phyloP scores from a whole-genome alignment of 768 basidiomycete genomes.

The Xanthoconium stramineum region DNA sequence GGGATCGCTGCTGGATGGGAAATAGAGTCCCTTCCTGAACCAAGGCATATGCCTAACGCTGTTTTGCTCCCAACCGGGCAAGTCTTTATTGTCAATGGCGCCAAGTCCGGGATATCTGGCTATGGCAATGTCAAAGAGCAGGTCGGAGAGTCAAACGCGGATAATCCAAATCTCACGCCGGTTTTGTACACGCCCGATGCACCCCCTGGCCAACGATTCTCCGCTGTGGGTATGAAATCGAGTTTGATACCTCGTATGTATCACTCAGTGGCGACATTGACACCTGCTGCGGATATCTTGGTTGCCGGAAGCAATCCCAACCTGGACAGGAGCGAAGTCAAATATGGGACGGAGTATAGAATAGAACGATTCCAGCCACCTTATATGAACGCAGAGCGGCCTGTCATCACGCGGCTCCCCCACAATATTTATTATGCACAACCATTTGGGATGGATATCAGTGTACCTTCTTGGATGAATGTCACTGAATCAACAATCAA shows the following conservation, averaged over 20 bases:
- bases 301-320: conserved; percentile 85
- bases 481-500: conserved; percentile 42
- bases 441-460: conserved; percentile 44
- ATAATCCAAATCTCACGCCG: conserved; percentile 63
- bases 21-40: conserved; percentile 69
- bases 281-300: conserved; percentile 69
- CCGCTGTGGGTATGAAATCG: conserved; percentile 50
- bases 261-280: conserved; percentile 80
- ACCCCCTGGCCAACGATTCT: conserved; percentile 56
- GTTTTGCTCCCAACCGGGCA: conserved; percentile 77
- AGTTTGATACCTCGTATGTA: conserved; percentile 74
- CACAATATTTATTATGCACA: conserved; percentile 44
- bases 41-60: conserved; percentile 77
- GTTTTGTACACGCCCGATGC: conserved; percentile 66
- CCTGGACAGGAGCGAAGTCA: conserved; percentile 66
- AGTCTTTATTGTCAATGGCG: conserved; percentile 76
- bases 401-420: conserved; percentile 39
- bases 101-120: conserved; percentile 67
- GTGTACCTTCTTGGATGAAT: conserved; percentile 35
- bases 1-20: conserved; percentile 72
- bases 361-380: conserved; percentile 85
- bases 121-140: conserved; percentile 71
- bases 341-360: conserved; percentile 83
- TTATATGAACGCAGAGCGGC: conserved; percentile 67
- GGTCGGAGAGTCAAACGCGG: conserved; percentile 77